These are phyloP conservation scores for Crucibulum laeve DNA, from an alignment of 768 basidiomycete genomes.

Conservation along the genomic window DNA sequence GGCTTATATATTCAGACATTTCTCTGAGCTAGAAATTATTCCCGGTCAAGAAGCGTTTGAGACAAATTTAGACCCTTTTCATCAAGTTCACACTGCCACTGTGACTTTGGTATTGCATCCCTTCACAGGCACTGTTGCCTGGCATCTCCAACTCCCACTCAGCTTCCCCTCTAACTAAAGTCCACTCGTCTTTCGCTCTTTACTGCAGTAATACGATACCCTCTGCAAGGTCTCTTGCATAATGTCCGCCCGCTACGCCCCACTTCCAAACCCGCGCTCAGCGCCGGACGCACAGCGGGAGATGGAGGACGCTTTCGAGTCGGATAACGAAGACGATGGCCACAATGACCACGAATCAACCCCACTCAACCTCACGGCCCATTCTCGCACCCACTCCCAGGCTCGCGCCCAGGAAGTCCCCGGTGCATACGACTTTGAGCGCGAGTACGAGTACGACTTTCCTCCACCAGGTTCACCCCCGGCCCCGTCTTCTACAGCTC, in stretches of 20 bases:
- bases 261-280: slow-evolving; percentile 44
- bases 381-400: slow-evolving; percentile 8
- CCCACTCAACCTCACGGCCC: slow-evolving; percentile 26
- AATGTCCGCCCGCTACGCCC: slow-evolving; percentile 52
- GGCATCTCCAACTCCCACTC: no score
- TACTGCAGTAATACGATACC: no score
- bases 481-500: slow-evolving; percentile 45
- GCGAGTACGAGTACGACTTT: slow-evolving; percentile 66
- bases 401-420: slow-evolving; percentile 25
- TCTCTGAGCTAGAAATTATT: no score
- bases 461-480: slow-evolving; percentile 84
- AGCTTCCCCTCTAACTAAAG: no score
- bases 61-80: no score
- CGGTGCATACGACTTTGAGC: slow-evolving; percentile 74
- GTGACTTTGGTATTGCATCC: no score
- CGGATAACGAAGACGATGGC: slow-evolving; percentile 54
- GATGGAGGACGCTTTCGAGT: slow-evolving; percentile 75
- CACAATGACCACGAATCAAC: slow-evolving; percentile 32
- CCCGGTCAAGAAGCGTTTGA: no score
- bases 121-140: no score
- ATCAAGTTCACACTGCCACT: no score
- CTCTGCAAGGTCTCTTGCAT: no score
- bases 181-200: no score
- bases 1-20: no score
- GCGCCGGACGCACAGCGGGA: slow-evolving; percentile 49